phyloP scores from a whole-genome alignment of 257 asterid genomes.

The Nicotiana knightiana region DNA sequence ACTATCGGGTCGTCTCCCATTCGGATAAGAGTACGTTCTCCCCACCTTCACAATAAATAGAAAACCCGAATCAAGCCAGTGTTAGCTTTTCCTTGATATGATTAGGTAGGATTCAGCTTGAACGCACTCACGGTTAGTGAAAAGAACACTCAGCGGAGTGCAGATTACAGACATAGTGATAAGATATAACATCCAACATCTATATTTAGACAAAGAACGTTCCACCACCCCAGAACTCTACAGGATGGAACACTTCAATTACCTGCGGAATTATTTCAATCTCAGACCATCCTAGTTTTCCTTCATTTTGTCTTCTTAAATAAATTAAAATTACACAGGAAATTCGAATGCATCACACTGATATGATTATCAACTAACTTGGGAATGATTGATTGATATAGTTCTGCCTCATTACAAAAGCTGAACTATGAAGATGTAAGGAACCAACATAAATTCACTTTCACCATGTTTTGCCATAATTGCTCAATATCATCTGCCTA shows the following conservation, averaged over 20 bases:
- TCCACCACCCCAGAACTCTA: not conserved
- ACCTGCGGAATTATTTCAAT: not conserved
- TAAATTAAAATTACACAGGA: too few relatives aligned
- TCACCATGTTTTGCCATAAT: too few relatives aligned
- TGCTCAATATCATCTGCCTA: too few relatives aligned
- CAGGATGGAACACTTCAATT: not conserved
- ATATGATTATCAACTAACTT: too few relatives aligned
- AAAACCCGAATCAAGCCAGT: conserved; percentile 12
- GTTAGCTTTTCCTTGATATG: not conserved
- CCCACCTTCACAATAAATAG: conserved; percentile 46
- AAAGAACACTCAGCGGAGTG: not conserved
- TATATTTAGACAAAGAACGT: not conserved
- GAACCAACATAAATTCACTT: too few relatives aligned
- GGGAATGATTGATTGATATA: not conserved
- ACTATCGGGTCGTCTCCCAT: conserved; percentile 54
- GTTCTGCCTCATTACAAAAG: too few relatives aligned
- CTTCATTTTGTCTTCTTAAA: not conserved
- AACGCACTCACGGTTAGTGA: too few relatives aligned
- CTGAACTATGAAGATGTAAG: too few relatives aligned
- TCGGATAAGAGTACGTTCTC: conserved; percentile 55
- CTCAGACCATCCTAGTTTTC: not conserved
- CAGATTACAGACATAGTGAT: not conserved
- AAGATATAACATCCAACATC: not conserved
- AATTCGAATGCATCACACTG: not conserved
- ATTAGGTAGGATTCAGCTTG: not conserved